Evolutionary conservation across 176 grass and related monocot genomes (phyloP).

Genomic region (Luzula sylvatica): DNA sequence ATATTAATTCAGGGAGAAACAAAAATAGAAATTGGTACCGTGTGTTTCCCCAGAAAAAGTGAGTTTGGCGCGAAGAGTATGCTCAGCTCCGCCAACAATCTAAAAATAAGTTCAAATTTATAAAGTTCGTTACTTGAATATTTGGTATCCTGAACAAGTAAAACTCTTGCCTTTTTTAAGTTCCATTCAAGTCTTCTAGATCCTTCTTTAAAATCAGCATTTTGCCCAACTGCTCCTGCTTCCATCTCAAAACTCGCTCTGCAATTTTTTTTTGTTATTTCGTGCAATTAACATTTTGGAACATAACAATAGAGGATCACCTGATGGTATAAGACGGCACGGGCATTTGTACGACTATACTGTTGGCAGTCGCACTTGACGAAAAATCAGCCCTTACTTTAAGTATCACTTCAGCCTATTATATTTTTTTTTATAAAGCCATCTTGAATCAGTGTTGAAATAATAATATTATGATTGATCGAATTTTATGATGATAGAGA

Average conservation of each 20-base stretch:
- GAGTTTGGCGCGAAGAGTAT: constrained; percentile 91
- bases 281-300: background rate
- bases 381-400: constrained; percentile 96
- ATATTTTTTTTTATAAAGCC: constrained; percentile 7
- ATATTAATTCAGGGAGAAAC: constrained; percentile 3
- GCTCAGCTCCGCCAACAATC: constrained; percentile 97
- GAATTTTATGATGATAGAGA: background rate
- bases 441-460: background rate
- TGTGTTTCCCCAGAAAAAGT: constrained; percentile 94
- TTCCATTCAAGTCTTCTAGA: constrained; percentile 90
- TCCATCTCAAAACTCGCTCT: constrained; percentile 97
- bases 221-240: constrained; percentile 81
- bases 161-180: constrained; percentile 96
- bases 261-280: constrained; percentile 9
- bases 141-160: no score
- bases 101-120: constrained; percentile 23
- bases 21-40: constrained; percentile 39
- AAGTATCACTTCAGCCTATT: constrained; percentile 83
- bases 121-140: no score
- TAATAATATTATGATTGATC: background rate
- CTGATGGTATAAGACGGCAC: constrained; percentile 84
- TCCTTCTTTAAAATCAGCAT: constrained; percentile 93
- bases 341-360: constrained; percentile 88
- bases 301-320: constrained; percentile 14
- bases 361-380: constrained; percentile 82